These are phyloP conservation scores for Ceratocystis lukuohia DNA, from an alignment of 2,329 filamentous ascomycete species.

Conservation along the genomic window DNA sequence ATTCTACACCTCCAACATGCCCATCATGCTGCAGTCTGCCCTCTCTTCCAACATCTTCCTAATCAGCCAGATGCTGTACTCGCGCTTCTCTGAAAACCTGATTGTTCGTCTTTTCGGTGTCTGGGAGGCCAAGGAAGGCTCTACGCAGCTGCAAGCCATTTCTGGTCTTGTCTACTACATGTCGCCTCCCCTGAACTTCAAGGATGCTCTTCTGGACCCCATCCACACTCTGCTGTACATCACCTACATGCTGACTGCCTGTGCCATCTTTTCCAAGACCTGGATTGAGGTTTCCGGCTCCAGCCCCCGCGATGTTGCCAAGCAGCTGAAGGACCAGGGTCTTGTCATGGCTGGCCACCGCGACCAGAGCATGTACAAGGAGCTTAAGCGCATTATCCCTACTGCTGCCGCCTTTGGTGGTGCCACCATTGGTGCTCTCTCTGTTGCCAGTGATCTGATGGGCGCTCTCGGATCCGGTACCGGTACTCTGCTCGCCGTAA, in stretches of 20 bases:
- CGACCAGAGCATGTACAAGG: conserved; percentile 99
- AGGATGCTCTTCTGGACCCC: conserved; percentile 88
- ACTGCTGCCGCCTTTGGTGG: conserved; percentile 96
- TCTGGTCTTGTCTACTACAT: conserved; percentile 99
- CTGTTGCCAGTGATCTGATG: conserved; percentile 87
- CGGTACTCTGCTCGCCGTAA: conserved; percentile 94
- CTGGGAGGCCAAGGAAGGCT: conserved; percentile 95
- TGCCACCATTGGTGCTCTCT: conserved; percentile 96
- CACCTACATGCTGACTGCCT: conserved; percentile 93
- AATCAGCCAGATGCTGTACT: conserved; percentile 98
- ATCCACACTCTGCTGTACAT: conserved; percentile 95
- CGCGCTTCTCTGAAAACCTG: conserved; percentile 96
- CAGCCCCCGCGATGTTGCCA: conserved; percentile 92
- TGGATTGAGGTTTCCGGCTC: conserved; percentile 99
- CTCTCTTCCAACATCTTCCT: conserved; percentile 98
- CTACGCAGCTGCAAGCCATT: conserved; percentile 83
- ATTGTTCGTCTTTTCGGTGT: conserved; percentile 94
- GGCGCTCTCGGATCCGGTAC: conserved; percentile 93
- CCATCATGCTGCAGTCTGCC: conserved; percentile 98
- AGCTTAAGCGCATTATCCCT: conserved; percentile 97
- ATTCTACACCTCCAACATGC: conserved; percentile 99
- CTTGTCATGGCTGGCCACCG: conserved; percentile 98
- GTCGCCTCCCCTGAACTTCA: conserved; percentile 95
- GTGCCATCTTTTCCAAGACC: conserved; percentile 98
- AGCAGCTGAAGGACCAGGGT: conserved; percentile 99